Evolutionary conservation across 164 flowering plant genomes (phyloP), one percentile per base, ranked within the genome.

Genomic region (Cinnamomum chago): DNA sequence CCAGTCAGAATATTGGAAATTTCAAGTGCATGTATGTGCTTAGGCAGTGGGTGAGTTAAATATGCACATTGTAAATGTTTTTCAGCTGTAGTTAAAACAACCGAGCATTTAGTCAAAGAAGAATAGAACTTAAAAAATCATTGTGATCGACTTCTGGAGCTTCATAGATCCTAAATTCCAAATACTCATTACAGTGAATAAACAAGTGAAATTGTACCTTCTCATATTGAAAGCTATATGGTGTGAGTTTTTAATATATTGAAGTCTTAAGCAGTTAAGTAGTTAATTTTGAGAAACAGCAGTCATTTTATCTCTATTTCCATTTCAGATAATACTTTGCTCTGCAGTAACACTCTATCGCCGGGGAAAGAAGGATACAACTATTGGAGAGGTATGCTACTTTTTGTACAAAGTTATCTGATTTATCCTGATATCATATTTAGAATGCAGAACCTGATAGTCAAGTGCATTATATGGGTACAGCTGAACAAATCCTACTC

Each of bases 401-500:
- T 76, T 51, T 18, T 25, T 9, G 3, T 10, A 47, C 24, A 60
- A 50, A 33, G 14, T 10, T 22, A 6, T n/a, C 2, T 65, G 22
- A 17, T 30, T 12, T 25, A 27, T 30, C 22, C n/a, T 18, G 3
- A 3, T n/a, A 5, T 10, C 10, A 9, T 20, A 22, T 64, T 72
- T 20, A 47, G 40, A 33, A 50, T 51, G 22, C 13, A 24, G 20
- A 25, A 51, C 3, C 11, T 67, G 70, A 66, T 73, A 30, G 35
- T 35, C 55, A 9, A 50, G 15, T 23, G 58, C 80, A 67, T 72
- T 66, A 23, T 35, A 14, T 72, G 58, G 50, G 58, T 79, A 82
- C 93, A 92, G 98, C 76, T 93, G 79, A 87, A 92, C 73, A 90
- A 83, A 81, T 90, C 79, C 70, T 93, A 95, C 76, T 55, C 83